Percentiles rank a stretch among this genome's conserved stretches.
Evolutionary conservation across 768 basidiomycete genomes (phyloP).

Genomic region (Mycena venus): DNA sequence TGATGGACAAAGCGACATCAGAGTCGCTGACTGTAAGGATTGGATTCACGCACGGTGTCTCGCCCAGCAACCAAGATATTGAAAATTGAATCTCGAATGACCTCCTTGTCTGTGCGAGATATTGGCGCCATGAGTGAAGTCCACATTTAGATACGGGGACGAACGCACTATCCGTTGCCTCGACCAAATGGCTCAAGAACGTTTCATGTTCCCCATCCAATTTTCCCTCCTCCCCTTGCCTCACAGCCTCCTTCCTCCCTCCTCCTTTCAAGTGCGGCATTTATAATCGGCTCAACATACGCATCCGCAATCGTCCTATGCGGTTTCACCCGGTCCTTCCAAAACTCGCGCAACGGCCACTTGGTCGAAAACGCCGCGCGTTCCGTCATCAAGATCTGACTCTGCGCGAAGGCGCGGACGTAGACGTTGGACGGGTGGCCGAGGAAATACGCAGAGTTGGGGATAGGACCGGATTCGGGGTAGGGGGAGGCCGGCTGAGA

Average conservation of each 20-base stretch:
- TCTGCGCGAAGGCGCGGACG: background rate
- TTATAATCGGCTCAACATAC: slow-evolving; percentile 63
- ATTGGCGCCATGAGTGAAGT: too few relatives aligned
- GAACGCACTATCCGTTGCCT: slow-evolving; percentile 54
- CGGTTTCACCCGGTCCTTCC: slow-evolving; percentile 19
- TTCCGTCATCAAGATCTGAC: background rate
- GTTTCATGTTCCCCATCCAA: slow-evolving; percentile 46
- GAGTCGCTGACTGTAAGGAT: background rate
- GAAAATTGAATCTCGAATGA: slow-evolving; percentile 37
- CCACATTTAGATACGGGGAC: background rate
- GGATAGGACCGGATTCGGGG: background rate
- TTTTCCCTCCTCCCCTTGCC: background rate
- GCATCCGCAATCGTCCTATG: slow-evolving; percentile 50
- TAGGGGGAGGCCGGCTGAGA: slow-evolving; percentile 16
- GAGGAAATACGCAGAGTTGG: background rate
- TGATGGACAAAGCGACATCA: background rate
- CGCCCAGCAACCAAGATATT: slow-evolving; percentile 40
- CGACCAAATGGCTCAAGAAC: slow-evolving; percentile 60
- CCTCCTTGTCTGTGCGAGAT: slow-evolving; percentile 33
- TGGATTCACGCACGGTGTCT: slow-evolving; percentile 47
- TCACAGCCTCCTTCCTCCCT: slow-evolving; percentile 44
- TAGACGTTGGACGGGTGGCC: slow-evolving; percentile 15
- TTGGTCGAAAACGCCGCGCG: background rate
- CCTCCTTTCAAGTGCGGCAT: slow-evolving; percentile 56
- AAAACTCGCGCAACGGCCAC: slow-evolving; percentile 22